A percentile compares a stretch with the other conserved stretches of the same genome.
phyloP scores from a whole-genome alignment of 2,329 filamentous ascomycete species.

The Trichophyton verrucosum region DNA sequence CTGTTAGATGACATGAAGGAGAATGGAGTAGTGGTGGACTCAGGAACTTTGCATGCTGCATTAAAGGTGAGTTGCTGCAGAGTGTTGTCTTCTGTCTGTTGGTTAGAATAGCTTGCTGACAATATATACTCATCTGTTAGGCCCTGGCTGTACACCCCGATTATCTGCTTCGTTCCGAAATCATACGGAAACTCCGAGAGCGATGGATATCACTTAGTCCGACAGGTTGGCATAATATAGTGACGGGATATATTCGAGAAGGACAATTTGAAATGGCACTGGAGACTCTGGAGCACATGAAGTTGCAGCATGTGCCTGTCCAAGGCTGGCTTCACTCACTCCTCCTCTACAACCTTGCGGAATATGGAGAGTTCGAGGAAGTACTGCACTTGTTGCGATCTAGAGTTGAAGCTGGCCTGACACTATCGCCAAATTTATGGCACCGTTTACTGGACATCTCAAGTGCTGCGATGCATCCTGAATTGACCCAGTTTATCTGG shows the following conservation, averaged over 20 bases:
- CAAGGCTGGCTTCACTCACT: constrained; percentile 67
- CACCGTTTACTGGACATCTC: constrained; percentile 64
- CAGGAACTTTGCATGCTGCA: constrained; percentile 56
- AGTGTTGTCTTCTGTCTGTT: too few relatives aligned
- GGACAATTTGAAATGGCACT: constrained; percentile 72
- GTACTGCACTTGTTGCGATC: constrained; percentile 55
- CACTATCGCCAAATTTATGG: constrained; percentile 50
- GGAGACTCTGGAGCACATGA: constrained; percentile 54
- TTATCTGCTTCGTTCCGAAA: constrained; percentile 58
- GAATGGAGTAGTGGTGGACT: constrained; percentile 50
- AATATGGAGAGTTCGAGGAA: constrained; percentile 63
- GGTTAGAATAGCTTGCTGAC: too few relatives aligned
- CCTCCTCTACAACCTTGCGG: constrained; percentile 60
- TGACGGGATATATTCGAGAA: constrained; percentile 65
- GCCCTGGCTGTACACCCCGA: constrained; percentile 74
- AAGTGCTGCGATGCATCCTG: constrained; percentile 49
- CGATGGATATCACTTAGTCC: constrained; percentile 56
- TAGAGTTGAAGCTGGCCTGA: constrained; percentile 37
- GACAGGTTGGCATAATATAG: constrained; percentile 53
- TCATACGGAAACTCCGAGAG: constrained; percentile 53
- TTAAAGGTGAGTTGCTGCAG: constrained; percentile 43
- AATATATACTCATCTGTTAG: constrained; percentile 23
- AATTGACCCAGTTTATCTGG: constrained; percentile 61
- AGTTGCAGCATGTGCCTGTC: constrained; percentile 42
- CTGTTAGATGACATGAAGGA: constrained; percentile 63